Conservation (phyloP, 2,329 filamentous ascomycete genomes). For the Didymella keratinophila region DNA sequence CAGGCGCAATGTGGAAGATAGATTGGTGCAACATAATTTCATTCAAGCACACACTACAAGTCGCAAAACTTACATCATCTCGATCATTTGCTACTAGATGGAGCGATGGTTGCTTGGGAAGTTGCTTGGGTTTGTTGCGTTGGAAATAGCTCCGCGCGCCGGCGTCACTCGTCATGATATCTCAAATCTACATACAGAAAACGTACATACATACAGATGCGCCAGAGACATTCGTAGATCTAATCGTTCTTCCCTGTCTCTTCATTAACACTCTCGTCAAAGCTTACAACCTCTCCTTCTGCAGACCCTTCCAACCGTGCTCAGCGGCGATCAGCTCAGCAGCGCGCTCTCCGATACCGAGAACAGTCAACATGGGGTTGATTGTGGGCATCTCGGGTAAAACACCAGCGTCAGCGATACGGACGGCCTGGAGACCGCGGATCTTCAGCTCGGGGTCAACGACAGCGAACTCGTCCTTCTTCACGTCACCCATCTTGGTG, state of each 20-base stretch:
- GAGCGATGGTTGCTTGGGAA: constrained; percentile 13
- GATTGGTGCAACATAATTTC: neutral
- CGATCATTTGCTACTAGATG: neutral
- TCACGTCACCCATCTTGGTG: constrained; percentile 85
- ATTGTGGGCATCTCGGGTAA: constrained; percentile 88
- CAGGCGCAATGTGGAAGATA: neutral
- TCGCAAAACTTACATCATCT: constrained; percentile 10
- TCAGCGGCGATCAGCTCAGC: constrained; percentile 84
- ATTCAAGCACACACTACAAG: neutral
- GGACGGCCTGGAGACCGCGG: constrained; percentile 73
- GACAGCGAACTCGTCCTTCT: constrained; percentile 74
- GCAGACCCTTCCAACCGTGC: constrained; percentile 69
- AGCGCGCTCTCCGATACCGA: constrained; percentile 82
- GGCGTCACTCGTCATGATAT: constrained; percentile 21
- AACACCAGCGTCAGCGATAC: constrained; percentile 85
- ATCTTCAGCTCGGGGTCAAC: constrained; percentile 80
- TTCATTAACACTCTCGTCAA: neutral
- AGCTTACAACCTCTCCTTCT: constrained; percentile 61
- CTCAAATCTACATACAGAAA: constrained; percentile 19
- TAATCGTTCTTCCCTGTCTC: neutral
- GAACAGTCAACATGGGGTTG: constrained; percentile 90
- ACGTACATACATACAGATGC: constrained; percentile 15
- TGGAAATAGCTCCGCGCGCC: constrained; percentile 19
- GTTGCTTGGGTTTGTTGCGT: constrained; percentile 18
- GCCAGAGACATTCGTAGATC: constrained; percentile 11